A percentile compares a stretch with the other conserved stretches of the same genome.
Evolutionary conservation across 129 eudicot species (phyloP).

Genomic region (Flaveria robusta): DNA sequence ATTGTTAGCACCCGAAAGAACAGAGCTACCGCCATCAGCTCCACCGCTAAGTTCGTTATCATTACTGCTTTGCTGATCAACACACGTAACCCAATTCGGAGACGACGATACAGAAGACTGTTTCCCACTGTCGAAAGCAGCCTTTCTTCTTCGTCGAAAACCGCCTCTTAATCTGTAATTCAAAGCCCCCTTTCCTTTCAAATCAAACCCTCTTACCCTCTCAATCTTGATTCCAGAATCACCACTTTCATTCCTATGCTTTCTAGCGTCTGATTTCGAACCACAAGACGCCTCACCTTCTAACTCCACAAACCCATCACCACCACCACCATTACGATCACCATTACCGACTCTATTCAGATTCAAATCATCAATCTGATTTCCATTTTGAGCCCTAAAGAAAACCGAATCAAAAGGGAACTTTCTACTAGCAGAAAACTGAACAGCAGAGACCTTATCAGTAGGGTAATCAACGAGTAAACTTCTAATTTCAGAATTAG

Average conservation of each 20-base stretch:
- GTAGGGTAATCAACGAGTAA: conserved; percentile 63
- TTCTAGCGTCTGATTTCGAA: conserved; percentile 51
- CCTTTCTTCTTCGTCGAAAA: conserved; percentile 51
- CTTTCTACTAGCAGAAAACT: conserved; percentile 52
- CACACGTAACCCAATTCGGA: conserved; percentile 37
- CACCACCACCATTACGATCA: conserved; percentile 25
- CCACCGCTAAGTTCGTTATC: conserved; percentile 28
- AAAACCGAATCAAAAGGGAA: conserved; percentile 66
- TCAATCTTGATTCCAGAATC: conserved; percentile 20
- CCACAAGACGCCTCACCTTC: conserved; percentile 79
- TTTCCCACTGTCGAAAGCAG: conserved; percentile 35
- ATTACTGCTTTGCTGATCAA: conserved; percentile 25
- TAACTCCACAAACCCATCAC: conserved; percentile 36
- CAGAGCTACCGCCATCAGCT: conserved; percentile 4
- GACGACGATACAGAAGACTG: conserved; percentile 49
- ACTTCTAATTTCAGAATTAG: conserved; percentile 41
- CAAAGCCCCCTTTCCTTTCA: conserved; percentile 68
- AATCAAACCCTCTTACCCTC: conserved; percentile 46
- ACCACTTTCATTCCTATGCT: conserved; percentile 24
- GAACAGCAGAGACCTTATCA: conserved; percentile 58
- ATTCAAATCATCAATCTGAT: conserved; percentile 31
- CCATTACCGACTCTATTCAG: conserved; percentile 10
- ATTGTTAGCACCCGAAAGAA: conserved; percentile 25
- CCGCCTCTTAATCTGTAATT: conserved; percentile 46
- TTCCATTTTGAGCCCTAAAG: conserved; percentile 22